A percentile compares a stretch with the other conserved stretches of the same genome.
phyloP scores from a whole-genome alignment of 352 stramenopile species.

The Salisapilia sapeloensis region DNA sequence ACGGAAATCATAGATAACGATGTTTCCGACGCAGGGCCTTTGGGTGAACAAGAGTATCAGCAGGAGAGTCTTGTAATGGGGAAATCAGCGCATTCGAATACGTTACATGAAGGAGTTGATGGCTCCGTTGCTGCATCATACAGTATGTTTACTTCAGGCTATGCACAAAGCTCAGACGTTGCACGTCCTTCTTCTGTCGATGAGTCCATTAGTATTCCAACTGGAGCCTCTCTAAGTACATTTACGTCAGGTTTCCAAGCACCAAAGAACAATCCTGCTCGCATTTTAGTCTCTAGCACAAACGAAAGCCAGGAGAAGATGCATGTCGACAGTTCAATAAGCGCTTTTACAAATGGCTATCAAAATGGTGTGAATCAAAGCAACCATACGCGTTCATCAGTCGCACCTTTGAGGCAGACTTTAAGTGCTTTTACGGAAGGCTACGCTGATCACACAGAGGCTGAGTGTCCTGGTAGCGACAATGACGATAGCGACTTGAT shows the following conservation, averaged over 20 bases:
- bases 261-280: not conserved
- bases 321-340: slow-evolving; percentile 15
- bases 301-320: slow-evolving; percentile 1
- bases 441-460: slow-evolving; percentile 1
- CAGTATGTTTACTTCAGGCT: not conserved
- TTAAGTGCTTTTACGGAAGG: slow-evolving; percentile 9
- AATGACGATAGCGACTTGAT: not conserved
- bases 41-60: too few species aligned
- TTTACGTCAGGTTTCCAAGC: slow-evolving; percentile 21
- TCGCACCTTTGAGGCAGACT: slow-evolving; percentile 3
- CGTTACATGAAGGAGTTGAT: not conserved
- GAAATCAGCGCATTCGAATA: not conserved
- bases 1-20: too few species aligned
- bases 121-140: not conserved
- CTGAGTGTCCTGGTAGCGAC: not conserved
- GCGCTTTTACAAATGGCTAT: slow-evolving; percentile 16
- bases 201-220: not conserved
- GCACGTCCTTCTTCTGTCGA: not conserved
- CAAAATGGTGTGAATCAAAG: not conserved
- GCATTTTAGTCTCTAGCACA: not conserved
- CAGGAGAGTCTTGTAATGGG: too few species aligned
- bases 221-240: slow-evolving; percentile 11
- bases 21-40: too few species aligned
- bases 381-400: not conserved
- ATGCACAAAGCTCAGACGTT: not conserved